Evolutionary conservation across 352 stramenopile genomes (phyloP), one percentile per base, ranked within the genome.

Genomic region (Phytophthora agathidicida): DNA sequence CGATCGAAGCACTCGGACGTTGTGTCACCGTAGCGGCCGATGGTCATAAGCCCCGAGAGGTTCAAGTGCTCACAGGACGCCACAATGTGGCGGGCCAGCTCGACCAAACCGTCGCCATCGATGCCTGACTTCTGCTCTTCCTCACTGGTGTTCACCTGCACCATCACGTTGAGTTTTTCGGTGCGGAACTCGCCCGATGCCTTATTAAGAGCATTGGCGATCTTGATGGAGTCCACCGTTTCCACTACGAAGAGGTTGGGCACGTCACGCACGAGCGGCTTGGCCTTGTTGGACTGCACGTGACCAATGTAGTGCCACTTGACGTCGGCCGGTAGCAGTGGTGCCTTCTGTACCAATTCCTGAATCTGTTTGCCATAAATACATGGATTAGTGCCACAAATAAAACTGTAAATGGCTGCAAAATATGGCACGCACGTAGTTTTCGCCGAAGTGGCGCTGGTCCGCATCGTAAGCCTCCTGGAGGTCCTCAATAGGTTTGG

Each of bases 251-350:
- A 93, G 5, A 99, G 77, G 60, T 98, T 98, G 27, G 93, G 84
- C 43, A 99, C 86, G 51, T 93, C 83, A 28, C 80, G 80, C 26
- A 98, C 84, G 2, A 99, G 71, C 30, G 82, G 60, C 46, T 98
- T 98, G 53, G 87, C 94, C 74, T 99, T 99, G 73, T 99, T 99
- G 47, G 85, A 98, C 88, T 99, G 98, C 55, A 99, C 85, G 64
- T 98, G 89, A 24, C 98, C 97, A 57, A 99, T 99, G 64, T 98
- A 99, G 75, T 99, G 97, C 97, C 97, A 99, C 52, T 91, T 71
- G 28, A 99, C 78, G 61, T 97, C 90, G 13, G 75, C 55, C 1
- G 94, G 92, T 35, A 99, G 75, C 27, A 86, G 35, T 16, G 77
- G 59, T 0, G 91, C 84, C 71, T 99, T 99, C 30, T 98, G 71